Base-by-base conservation (phyloP, 164 flowering plant genomes). In the Magnolia changhungtana region DNA sequence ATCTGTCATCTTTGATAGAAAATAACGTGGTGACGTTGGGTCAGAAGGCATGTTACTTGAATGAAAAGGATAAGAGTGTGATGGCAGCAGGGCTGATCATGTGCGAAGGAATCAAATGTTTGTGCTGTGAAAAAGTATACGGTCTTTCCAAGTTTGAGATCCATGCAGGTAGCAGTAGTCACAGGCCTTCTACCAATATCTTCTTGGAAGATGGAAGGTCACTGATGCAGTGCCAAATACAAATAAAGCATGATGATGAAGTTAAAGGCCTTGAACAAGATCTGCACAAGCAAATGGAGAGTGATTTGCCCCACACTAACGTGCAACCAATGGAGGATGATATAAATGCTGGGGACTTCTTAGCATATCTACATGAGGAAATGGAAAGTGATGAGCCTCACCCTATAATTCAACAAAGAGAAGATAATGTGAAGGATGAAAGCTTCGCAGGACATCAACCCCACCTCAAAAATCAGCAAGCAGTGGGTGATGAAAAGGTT, bases 121-220 rank as follows among this genome's bases (percentile, higher is more conserved):
- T 67, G 73, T 96, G 99, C 77, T 96, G 99, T 79, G 77, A 79
- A 13, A 75, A 83, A 63, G 77, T 88, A 13, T 90, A 83, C 76
- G 79, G 85, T 71, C 76, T 90, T 21, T 67, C 78, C 29, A 63
- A 79, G 18, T 96, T 96, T 85, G 90, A 78, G 80, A 69, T 63
- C 78, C 99, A 96, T 85, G 95, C 93, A 59, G 94, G 90, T 31
- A 80, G 90, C 80, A 80, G 8, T 19, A 14, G 7, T 76, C 74
- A 29, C 59, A 80, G 81, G 9, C 91, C 98, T 16, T 76, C 92
- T 68, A 89, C 88, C 27, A 79, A 85, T 77, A 91, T 96, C 6
- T 89, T 86, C 81, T 74, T 94, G 83, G 85, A 83, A 72, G 91
- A 94, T 86, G 98, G 97, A 1, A 89, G 91, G 84, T 94, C 98